A percentile compares a stretch with the other conserved stretches of the same genome.
Conservation (phyloP, 495 filamentous ascomycete genomes). For the Hamigera avellanea region DNA sequence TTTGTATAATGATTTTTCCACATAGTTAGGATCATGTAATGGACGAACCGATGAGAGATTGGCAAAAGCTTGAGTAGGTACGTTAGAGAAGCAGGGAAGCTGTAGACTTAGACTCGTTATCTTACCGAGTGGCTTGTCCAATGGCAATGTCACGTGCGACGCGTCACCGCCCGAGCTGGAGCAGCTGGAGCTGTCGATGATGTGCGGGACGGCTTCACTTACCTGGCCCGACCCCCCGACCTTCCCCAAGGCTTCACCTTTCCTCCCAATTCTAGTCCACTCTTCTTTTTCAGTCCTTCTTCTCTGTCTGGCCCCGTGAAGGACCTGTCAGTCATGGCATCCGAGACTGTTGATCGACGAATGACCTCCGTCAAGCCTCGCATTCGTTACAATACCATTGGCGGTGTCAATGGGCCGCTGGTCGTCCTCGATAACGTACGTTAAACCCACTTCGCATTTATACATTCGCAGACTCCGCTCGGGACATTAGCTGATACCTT, state of each 20-base stretch:
- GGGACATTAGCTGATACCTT: slow-evolving; percentile 4
- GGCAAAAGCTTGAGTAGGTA: no score
- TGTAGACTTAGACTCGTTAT: no score
- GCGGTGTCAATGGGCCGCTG: slow-evolving; percentile 93
- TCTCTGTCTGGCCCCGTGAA: slow-evolving; percentile 10
- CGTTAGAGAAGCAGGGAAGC: no score
- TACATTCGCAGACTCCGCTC: background rate
- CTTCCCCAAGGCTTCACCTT: slow-evolving; percentile 10
- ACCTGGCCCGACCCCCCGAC: background rate
- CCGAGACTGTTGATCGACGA: slow-evolving; percentile 57
- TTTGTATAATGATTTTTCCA: no score
- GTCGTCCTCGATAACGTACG: slow-evolving; percentile 92
- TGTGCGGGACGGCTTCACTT: no score
- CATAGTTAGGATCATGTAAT: no score
- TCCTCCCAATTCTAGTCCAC: slow-evolving; percentile 11
- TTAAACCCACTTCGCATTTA: slow-evolving; percentile 3
- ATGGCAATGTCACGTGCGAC: background rate
- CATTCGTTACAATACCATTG: slow-evolving; percentile 95
- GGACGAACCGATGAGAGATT: no score
- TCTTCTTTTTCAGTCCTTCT: slow-evolving; percentile 6
- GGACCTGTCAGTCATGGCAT: slow-evolving; percentile 38
- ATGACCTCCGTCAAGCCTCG: slow-evolving; percentile 74
- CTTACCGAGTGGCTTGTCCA: no score
- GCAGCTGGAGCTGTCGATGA: slow-evolving; percentile 1
- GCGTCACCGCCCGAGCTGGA: background rate